A percentile compares a stretch with the other conserved stretches of the same genome.
Evolutionary conservation across 2,329 filamentous ascomycete species (phyloP).

Genomic region (Stachybotrys echinatus): DNA sequence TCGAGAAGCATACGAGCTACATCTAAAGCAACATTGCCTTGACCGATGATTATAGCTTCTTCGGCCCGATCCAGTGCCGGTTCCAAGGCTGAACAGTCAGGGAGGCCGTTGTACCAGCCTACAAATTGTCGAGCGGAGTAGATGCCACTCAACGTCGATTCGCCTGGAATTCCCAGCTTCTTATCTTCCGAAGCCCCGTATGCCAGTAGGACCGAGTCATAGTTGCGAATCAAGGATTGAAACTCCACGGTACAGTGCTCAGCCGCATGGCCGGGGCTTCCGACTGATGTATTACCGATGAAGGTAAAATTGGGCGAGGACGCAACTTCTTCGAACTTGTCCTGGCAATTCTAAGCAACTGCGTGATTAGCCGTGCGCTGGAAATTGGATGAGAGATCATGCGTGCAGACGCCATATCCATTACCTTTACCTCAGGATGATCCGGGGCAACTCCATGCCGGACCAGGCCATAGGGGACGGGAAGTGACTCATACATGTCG

Average conservation of each 20-base stretch:
- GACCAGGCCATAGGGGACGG: slow-evolving; percentile 88
- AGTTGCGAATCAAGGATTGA: slow-evolving; percentile 66
- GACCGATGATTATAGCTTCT: slow-evolving; percentile 82
- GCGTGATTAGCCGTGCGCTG: not conserved
- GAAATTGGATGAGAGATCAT: no score
- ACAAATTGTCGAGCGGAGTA: slow-evolving; percentile 91
- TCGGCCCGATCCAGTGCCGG: slow-evolving; percentile 72
- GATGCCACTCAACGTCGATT: slow-evolving; percentile 65
- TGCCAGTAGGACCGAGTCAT: slow-evolving; percentile 86
- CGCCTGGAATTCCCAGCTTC: slow-evolving; percentile 72
- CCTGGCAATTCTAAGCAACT: slow-evolving; percentile 73
- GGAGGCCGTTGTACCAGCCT: slow-evolving; percentile 96
- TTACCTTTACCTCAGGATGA: slow-evolving; percentile 94
- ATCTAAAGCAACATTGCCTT: slow-evolving; percentile 94
- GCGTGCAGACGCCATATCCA: slow-evolving; percentile 5
- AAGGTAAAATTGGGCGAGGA: slow-evolving; percentile 80
- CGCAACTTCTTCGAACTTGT: slow-evolving; percentile 87
- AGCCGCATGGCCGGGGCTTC: slow-evolving; percentile 39
- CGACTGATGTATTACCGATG: slow-evolving; percentile 82
- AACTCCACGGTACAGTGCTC: slow-evolving; percentile 56
- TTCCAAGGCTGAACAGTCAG: slow-evolving; percentile 68
- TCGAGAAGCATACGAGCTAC: slow-evolving; percentile 83
- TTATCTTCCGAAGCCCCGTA: slow-evolving; percentile 88
- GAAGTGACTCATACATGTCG: slow-evolving; percentile 95
- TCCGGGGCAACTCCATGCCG: slow-evolving; percentile 96